Conservation (phyloP, 257 asterid genomes). For the Ophiorrhiza pumila region DNA sequence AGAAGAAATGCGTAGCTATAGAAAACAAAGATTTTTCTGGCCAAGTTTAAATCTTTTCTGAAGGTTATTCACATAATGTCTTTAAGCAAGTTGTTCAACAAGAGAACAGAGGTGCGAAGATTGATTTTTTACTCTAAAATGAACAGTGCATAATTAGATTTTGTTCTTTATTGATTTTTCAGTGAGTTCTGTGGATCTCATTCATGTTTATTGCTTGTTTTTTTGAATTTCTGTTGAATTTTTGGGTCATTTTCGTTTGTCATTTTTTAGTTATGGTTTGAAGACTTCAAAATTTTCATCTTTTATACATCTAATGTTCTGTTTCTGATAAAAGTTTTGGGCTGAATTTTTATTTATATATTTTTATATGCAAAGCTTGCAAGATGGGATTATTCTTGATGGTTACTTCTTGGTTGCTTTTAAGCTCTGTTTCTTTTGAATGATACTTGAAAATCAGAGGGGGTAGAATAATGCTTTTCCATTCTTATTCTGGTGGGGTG, state of each 20-base stretch:
- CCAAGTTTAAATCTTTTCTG: too few relatives aligned
- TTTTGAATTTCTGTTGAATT: too few relatives aligned
- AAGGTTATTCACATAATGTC: constrained; percentile 47
- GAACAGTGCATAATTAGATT: neutral
- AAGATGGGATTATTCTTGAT: neutral
- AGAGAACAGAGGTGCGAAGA: constrained; percentile 52
- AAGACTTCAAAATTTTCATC: neutral
- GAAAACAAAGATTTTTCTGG: too few relatives aligned
- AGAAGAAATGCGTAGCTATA: too few relatives aligned
- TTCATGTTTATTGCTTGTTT: neutral
- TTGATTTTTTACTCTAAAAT: neutral
- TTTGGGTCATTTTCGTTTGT: neutral
- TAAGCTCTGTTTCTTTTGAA: neutral
- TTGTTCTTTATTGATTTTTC: neutral
- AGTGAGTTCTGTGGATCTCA: neutral
- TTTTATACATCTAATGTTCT: neutral
- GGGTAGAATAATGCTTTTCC: neutral
- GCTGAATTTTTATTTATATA: too few relatives aligned
- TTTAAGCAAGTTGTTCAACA: constrained; percentile 55
- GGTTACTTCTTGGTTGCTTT: neutral
- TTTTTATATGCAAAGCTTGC: neutral
- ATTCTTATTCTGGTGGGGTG: neutral
- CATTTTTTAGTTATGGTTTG: neutral
- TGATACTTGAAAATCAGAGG: neutral
- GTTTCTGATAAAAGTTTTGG: too few relatives aligned